Conservation (phyloP, 2,329 filamentous ascomycete species). For the Sporothrix luriei region DNA sequence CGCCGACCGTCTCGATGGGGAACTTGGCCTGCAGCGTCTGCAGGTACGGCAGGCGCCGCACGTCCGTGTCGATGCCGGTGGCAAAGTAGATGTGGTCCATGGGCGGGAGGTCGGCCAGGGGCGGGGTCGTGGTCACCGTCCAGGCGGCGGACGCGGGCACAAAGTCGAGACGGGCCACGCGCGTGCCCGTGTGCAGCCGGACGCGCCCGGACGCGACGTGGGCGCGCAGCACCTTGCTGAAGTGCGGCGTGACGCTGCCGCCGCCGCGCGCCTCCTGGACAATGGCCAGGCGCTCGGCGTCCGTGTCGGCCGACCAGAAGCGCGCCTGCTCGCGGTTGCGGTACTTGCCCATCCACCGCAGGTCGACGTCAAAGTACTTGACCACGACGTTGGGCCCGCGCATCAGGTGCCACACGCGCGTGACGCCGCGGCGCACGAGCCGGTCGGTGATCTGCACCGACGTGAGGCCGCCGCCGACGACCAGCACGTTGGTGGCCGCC, state of each 20-base stretch:
- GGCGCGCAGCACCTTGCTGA: conserved; percentile 65
- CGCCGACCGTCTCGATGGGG: conserved; percentile 64
- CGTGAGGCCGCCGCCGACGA: conserved; percentile 75
- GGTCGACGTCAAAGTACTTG: conserved; percentile 76
- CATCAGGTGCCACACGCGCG: conserved; percentile 71
- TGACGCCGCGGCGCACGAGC: conserved; percentile 64
- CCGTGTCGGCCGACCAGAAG: conserved; percentile 75
- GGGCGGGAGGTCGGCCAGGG: conserved; percentile 54
- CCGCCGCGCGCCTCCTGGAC: conserved; percentile 68
- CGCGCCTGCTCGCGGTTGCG: conserved; percentile 74
- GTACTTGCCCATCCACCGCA: conserved; percentile 82
- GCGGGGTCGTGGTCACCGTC: conserved; percentile 56
- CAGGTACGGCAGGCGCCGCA: conserved; percentile 63
- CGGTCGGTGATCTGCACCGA: conserved; percentile 73
- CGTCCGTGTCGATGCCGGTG: conserved; percentile 69
- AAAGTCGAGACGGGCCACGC: neutral
- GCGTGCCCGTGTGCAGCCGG: conserved; percentile 52
- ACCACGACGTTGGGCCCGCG: conserved; percentile 55
- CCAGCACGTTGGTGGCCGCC: conserved; percentile 63
- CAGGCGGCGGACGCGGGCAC: conserved; percentile 42
- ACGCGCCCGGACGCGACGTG: conserved; percentile 58
- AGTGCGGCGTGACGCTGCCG: conserved; percentile 73
- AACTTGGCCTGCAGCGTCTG: conserved; percentile 60
- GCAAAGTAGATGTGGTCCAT: conserved; percentile 75
- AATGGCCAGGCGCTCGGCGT: conserved; percentile 68